Conservation (phyloP, 805 yeast species). For the Dipodascus geniculatus region DNA sequence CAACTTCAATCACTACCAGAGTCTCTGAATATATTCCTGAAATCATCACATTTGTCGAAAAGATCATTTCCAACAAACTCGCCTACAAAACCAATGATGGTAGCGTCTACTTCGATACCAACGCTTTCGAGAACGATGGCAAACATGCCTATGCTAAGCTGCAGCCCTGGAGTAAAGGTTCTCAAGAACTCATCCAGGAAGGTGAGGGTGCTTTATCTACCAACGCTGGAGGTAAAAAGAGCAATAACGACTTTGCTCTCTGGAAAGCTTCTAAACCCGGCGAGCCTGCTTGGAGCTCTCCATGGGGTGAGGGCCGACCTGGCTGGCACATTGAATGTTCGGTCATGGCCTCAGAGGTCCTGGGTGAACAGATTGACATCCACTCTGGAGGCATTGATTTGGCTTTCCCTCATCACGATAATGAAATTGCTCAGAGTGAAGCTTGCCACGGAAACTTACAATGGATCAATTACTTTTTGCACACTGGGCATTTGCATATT, state of each 20-base stretch:
- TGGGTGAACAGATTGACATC: conserved; percentile 78
- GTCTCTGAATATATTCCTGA: conserved; percentile 95
- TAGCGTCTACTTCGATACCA: conserved; percentile 92
- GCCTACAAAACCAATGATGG: conserved; percentile 82
- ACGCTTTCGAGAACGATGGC: conserved; percentile 57
- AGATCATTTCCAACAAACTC: conserved; percentile 66
- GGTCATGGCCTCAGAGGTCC: conserved; percentile 89
- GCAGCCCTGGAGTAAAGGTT: conserved; percentile 97
- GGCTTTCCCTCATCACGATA: conserved; percentile 98
- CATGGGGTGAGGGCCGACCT: conserved; percentile 97
- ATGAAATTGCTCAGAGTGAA: conserved; percentile 94
- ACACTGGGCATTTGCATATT: conserved; percentile 94
- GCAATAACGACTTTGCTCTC: conserved; percentile 80
- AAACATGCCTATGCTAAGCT: conserved; percentile 85
- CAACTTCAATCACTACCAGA: conserved; percentile 79
- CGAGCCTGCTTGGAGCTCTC: conserved; percentile 91
- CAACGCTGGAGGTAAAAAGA: conserved; percentile 48
- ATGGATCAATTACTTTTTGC: conserved; percentile 96
- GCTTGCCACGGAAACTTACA: conserved; percentile 81
- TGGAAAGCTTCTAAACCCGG: conserved; percentile 97
- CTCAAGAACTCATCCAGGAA: conserved; percentile 72
- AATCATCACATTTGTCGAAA: conserved; percentile 65
- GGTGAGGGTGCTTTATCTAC: conserved; percentile 82
- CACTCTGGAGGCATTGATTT: conserved; percentile 96
- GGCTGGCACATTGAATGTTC: conserved; percentile 99